phyloP scores from a whole-genome alignment of 495 filamentous ascomycete species.

The Aspergillus coremiiformis region DNA sequence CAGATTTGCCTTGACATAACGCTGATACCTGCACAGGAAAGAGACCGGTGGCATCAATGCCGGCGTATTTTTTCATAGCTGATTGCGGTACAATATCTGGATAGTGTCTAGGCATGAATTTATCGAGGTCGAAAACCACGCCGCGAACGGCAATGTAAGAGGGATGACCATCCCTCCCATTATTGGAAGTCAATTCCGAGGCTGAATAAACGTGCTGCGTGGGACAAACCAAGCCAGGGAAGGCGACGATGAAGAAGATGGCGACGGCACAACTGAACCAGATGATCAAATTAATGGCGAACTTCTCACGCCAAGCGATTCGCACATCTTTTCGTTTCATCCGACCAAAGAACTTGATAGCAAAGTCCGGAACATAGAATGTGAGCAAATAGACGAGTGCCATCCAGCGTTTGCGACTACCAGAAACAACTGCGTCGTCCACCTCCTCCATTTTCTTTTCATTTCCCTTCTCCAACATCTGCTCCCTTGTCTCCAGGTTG shows the following conservation, averaged over 20 bases:
- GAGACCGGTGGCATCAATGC: constrained; percentile 73
- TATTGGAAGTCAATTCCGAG: constrained; percentile 61
- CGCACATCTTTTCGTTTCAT: constrained; percentile 94
- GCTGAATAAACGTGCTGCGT: constrained; percentile 81
- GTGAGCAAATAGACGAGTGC: constrained; percentile 80
- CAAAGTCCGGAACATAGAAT: constrained; percentile 78
- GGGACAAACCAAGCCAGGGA: constrained; percentile 85
- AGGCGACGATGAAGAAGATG: constrained; percentile 82
- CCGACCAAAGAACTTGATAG: constrained; percentile 67
- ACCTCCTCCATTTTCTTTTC: constrained; percentile 86
- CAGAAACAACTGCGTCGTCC: constrained; percentile 68
- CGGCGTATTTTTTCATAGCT: constrained; percentile 69
- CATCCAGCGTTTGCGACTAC: constrained; percentile 88
- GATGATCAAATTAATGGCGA: constrained; percentile 97
- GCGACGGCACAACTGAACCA: constrained; percentile 77
- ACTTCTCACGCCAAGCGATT: constrained; percentile 90
- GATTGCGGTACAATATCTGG: constrained; percentile 63
- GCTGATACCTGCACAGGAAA: constrained; percentile 96
- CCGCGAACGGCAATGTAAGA: constrained; percentile 81
- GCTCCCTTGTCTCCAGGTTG: constrained; percentile 85
- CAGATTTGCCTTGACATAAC: constrained; percentile 70
- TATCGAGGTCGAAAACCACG: constrained; percentile 74
- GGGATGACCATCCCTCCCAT: constrained; percentile 59
- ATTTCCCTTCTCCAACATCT: constrained; percentile 93
- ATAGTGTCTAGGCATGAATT: constrained; percentile 73